Conservation (phyloP, 2,329 filamentous ascomycete genomes). For the Claviceps digitariae region DNA sequence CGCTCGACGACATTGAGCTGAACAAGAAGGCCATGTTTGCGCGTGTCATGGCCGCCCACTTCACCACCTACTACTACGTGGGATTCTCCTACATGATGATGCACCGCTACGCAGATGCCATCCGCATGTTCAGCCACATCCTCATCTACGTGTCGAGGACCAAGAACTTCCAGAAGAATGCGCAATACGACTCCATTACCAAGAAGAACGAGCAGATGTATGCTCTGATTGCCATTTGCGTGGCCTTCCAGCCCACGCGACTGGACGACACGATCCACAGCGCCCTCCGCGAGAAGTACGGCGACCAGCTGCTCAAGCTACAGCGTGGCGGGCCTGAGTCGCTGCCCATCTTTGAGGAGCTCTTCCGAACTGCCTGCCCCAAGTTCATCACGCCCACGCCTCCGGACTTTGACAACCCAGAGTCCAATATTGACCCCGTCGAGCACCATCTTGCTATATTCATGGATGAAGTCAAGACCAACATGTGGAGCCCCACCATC, state of each 20-base stretch:
- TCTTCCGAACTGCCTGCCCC: constrained; percentile 94
- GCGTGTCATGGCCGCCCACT: constrained; percentile 97
- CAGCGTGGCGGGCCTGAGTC: constrained; percentile 93
- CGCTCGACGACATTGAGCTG: constrained; percentile 96
- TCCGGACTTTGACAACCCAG: constrained; percentile 94
- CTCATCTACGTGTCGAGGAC: constrained; percentile 96
- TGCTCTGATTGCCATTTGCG: constrained; percentile 95
- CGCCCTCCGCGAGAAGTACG: constrained; percentile 95
- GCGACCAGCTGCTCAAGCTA: constrained; percentile 92
- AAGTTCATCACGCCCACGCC: constrained; percentile 98
- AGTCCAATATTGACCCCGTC: constrained; percentile 89
- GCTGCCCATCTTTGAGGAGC: constrained; percentile 93
- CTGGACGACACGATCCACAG: constrained; percentile 99
- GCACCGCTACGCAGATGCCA: constrained; percentile 97
- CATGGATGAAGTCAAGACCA: constrained; percentile 99
- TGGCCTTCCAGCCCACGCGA: constrained; percentile 92
- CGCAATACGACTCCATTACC: constrained; percentile 93
- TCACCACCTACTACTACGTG: constrained; percentile 99
- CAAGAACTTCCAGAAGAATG: constrained; percentile 99
- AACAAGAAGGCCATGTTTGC: constrained; percentile 99
- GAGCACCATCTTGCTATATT: constrained; percentile 97
- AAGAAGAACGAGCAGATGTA: constrained; percentile 99
- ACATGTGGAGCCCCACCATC: constrained; percentile 94
- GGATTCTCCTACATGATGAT: constrained; percentile 99
- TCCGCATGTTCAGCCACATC: constrained; percentile 99